Evolutionary conservation across 2,329 filamentous ascomycete species (phyloP), one percentile per base, ranked within the genome.

Genomic region (Pseudocercospora vitis): DNA sequence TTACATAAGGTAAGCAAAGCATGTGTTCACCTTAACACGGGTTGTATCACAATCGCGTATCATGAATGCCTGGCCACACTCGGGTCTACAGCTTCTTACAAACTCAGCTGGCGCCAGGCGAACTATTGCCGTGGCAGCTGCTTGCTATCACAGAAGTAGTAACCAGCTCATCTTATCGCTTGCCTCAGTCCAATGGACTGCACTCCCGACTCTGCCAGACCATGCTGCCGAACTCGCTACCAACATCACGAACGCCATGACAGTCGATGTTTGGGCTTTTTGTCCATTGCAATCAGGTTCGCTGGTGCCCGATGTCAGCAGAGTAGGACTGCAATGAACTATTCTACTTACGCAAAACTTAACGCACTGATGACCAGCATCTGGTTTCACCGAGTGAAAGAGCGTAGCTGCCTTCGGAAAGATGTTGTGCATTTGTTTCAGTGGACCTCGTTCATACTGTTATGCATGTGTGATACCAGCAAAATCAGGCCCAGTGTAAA

Each of bases 181-280:
- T n/a, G n/a, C n/a, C n/a, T n/a, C n/a, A n/a, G n/a, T n/a, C n/a
- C n/a, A n/a, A n/a, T n/a, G n/a, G n/a, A n/a, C n/a, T n/a, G n/a
- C 44, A 48, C 16, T 48, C 24, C 45, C 45, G 35, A 21, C 45
- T 48, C 16, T 19, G 12, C 45, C 45, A 48, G n/a, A 48, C 28
- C 7, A 35, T 21, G 18, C 29, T 24, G 18, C 45, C 45, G 7
- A 48, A 23, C 45, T 48, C 45, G 11, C 45, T 14, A 5, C 45
- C 45, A 24, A 48, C 45, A 48, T 48, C 14, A n/a, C 16, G 6
- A 3, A 48, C 45, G 21, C 45, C 45, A 12, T 26, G 16, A 29
- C 24, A 18, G 29, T 11, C 29, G 18, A 33, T 48, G 16, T 11
- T 28, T 2, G 28, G 44, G 19, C 44, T 32, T 9, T 18, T 33